A percentile compares a stretch with the other conserved stretches of the same genome.
Evolutionary conservation across 208 protist genomes (phyloP).

Genomic region (Paratrypanosoma confusum): DNA sequence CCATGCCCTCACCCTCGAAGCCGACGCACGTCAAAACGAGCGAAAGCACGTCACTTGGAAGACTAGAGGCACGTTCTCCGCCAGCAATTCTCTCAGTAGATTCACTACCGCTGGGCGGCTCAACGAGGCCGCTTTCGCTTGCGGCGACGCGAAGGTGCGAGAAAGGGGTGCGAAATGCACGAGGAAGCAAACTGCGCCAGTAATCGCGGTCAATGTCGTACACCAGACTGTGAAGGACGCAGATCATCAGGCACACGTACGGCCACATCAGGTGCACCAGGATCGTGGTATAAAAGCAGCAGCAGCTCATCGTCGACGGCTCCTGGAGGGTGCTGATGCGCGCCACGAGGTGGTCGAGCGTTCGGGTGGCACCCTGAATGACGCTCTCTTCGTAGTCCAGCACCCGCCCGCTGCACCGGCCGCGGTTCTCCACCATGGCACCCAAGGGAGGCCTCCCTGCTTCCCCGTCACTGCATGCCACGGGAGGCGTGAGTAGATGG

Average conservation of each 20-base stretch:
- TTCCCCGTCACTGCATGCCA: background rate
- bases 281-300: constrained; percentile 65
- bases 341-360: constrained; percentile 66
- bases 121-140: background rate
- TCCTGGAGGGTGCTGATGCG: constrained; percentile 53
- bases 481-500: background rate
- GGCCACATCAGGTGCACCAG: constrained; percentile 67
- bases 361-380: constrained; percentile 9
- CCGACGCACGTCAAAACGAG: constrained; percentile 64
- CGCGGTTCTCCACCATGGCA: constrained; percentile 10
- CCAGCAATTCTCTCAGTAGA: too few relatives aligned
- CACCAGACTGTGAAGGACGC: constrained; percentile 63
- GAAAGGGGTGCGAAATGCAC: constrained; percentile 71
- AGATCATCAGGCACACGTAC: constrained; percentile 60
- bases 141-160: constrained; percentile 57
- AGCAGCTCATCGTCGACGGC: constrained; percentile 53
- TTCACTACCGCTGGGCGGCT: too few relatives aligned
- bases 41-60: constrained; percentile 72
- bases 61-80: constrained; percentile 3
- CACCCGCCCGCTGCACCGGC: constrained; percentile 4
- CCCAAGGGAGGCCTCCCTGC: background rate
- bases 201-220: constrained; percentile 34
- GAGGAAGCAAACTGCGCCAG: constrained; percentile 58
- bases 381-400: too few relatives aligned
- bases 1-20: constrained; percentile 17